These are phyloP conservation scores for Agrostemma githago DNA, from an alignment of 148 eudicot species.

Conservation along the genomic window DNA sequence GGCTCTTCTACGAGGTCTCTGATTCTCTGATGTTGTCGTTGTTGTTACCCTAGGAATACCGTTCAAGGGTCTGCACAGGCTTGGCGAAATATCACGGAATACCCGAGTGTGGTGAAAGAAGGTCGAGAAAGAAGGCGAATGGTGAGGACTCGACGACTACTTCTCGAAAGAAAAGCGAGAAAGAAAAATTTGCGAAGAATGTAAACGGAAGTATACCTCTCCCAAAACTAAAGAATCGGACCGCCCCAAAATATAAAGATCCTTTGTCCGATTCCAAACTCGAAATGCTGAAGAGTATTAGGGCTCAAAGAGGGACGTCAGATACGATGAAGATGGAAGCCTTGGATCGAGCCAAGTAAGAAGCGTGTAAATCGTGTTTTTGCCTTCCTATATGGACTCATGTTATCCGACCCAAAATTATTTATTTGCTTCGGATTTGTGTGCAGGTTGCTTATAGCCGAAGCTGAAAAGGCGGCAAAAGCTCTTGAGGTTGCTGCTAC, in stretches of 20 bases:
- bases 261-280: constrained; percentile 73
- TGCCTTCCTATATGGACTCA: too few relatives aligned
- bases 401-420: too few relatives aligned
- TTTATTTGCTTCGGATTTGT: background rate
- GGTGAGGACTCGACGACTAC: constrained; percentile 31
- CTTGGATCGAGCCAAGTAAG: constrained; percentile 79
- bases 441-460: constrained; percentile 69
- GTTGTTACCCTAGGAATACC: constrained; percentile 49
- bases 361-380: too few relatives aligned
- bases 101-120: constrained; percentile 48
- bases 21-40: too few relatives aligned
- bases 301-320: constrained; percentile 66
- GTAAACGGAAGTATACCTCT: constrained; percentile 25
- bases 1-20: too few relatives aligned
- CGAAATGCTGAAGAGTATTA: constrained; percentile 83
- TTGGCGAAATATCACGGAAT: constrained; percentile 60
- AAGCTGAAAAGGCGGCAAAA: constrained; percentile 86
- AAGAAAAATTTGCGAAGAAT: constrained; percentile 19
- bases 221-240: constrained; percentile 38
- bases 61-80: constrained; percentile 56
- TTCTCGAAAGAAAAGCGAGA: constrained; percentile 35
- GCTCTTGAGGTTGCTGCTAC: constrained; percentile 79
- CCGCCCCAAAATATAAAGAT: constrained; percentile 57
- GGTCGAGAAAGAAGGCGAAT: constrained; percentile 39
- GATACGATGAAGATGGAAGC: constrained; percentile 52